Evolutionary conservation across 176 grass and related monocot genomes (phyloP).

Genomic region (Oryza longistaminata): DNA sequence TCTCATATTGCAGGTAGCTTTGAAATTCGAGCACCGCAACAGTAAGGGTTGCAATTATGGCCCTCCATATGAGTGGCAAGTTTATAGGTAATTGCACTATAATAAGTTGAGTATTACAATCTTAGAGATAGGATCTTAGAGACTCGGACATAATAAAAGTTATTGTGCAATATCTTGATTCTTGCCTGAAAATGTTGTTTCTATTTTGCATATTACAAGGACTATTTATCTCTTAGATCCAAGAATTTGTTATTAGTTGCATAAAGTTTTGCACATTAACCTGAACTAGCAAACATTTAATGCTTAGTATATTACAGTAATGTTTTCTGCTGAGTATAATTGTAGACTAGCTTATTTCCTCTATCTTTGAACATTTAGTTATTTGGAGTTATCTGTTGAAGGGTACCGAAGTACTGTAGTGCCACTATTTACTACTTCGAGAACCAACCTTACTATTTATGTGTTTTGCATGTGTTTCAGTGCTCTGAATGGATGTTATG

Average conservation of each 20-base stretch:
- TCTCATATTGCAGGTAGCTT: conserved; percentile 65
- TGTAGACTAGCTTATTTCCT: neutral
- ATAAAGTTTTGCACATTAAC: conserved; percentile 6
- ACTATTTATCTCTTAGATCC: conserved; percentile 18
- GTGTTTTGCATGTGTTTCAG: conserved; percentile 49
- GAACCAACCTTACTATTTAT: conserved; percentile 5
- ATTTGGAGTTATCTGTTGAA: conserved; percentile 17
- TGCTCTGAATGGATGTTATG: conserved; percentile 88
- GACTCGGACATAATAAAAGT: conserved; percentile 4
- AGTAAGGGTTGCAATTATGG: conserved; percentile 98
- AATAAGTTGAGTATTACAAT: conserved; percentile 25
- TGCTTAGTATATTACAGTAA: neutral
- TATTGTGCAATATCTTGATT: conserved; percentile 21
- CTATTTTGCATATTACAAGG: neutral
- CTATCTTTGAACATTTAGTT: neutral
- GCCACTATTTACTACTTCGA: conserved; percentile 3
- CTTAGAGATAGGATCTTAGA: conserved; percentile 9
- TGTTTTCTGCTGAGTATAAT: too few relatives aligned
- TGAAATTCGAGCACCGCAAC: conserved; percentile 98
- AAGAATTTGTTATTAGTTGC: conserved; percentile 8
- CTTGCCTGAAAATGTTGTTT: neutral
- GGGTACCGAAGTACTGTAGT: neutral
- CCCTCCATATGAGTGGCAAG: conserved; percentile 98
- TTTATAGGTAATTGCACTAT: conserved; percentile 76
- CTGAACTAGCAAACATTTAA: neutral